Base-by-base conservation (phyloP, 179 eudicot genomes). In the Silene noctiflora region DNA sequence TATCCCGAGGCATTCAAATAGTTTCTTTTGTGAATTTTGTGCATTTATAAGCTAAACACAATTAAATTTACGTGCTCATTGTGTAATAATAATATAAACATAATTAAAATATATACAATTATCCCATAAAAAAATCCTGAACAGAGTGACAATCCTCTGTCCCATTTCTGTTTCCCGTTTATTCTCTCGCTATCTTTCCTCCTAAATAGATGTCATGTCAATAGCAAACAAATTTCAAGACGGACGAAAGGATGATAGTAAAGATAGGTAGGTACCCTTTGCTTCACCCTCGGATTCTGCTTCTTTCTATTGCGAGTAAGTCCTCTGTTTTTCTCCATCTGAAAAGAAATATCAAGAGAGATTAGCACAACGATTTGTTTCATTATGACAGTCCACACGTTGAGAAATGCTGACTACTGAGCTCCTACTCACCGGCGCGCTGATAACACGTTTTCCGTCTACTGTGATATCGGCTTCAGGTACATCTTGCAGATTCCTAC, bases 291-390 rank as follows among this genome's bases (percentile, higher is more conserved):
- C n/a, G 99, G 99, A 81, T 93, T 96, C 75, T 96, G 94, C 82
- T 90, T 91, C 85, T 91, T 91, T 39, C 99, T 91, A 35, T 79
- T 14, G 72, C 96, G 94, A 71, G 97, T 91, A 64, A 96, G 86
- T 46, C 99, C 99, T 84, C 94, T 84, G 75, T 96, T 96, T 87
- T 91, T 96, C 78, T 90, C 97, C 82, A 96, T 96, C 99, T 93
- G 88, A 27, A 19, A 59, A 24, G 14, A 67, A 22, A 73, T 3
- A 33, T 62, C 35, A 71, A 66, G 77, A 0, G 29, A 48, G 12
- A 22, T 44, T 39, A 71, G 25, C 33, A 46, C 35, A 78, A n/a
- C 0, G 13, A 11, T 8, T 48, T 2, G 20, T 39, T 39, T 7
- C 46, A 39, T 3, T 27, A 35, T 6, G 12, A 13, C 44, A 7